phyloP scores from a whole-genome alignment of 345 rosid genomes.

The Arabis alpina region DNA sequence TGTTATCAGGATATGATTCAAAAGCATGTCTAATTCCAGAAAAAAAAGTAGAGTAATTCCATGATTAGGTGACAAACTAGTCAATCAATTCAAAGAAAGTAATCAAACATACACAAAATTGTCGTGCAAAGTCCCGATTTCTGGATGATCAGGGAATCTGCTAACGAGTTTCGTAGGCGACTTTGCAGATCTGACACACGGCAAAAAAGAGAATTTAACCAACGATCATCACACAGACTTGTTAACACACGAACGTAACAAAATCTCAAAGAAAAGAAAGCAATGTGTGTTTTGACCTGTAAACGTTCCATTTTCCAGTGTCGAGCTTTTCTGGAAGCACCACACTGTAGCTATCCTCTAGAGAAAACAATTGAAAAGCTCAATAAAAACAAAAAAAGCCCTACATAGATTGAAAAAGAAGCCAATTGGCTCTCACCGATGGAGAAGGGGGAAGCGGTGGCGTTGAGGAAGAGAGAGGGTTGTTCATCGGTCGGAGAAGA shows the following conservation, averaged over 20 bases:
- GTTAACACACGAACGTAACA: slow-evolving; percentile 2
- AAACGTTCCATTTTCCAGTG: slow-evolving; percentile 86
- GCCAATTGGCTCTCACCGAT: slow-evolving; percentile 39
- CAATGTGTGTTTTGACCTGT: slow-evolving; percentile 51
- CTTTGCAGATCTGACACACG: slow-evolving; percentile 58
- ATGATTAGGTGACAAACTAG: slow-evolving; percentile 9
- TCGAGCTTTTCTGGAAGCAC: slow-evolving; percentile 78
- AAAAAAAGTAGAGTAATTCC: neutral
- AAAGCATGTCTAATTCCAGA: slow-evolving; percentile 56
- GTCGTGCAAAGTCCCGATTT: slow-evolving; percentile 78
- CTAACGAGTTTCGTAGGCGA: slow-evolving; percentile 65
- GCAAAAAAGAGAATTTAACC: neutral
- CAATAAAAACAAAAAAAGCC: neutral
- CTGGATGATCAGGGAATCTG: slow-evolving; percentile 74
- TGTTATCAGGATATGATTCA: slow-evolving; percentile 61
- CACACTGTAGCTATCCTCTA: slow-evolving; percentile 62
- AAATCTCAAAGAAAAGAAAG: slow-evolving; percentile 8
- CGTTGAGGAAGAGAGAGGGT: slow-evolving; percentile 41
- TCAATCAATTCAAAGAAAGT: slow-evolving; percentile 2
- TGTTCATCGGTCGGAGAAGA: slow-evolving; percentile 39
- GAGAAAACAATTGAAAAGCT: slow-evolving; percentile 6
- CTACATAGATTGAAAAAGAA: neutral
- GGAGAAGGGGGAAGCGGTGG: slow-evolving; percentile 53
- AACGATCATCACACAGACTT: slow-evolving; percentile 7
- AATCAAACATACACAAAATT: slow-evolving; percentile 61